A percentile compares a stretch with the other conserved stretches of the same genome.
Conservation (phyloP, 2,329 filamentous ascomycete species). For the Raffaelea deltoideospora region DNA sequence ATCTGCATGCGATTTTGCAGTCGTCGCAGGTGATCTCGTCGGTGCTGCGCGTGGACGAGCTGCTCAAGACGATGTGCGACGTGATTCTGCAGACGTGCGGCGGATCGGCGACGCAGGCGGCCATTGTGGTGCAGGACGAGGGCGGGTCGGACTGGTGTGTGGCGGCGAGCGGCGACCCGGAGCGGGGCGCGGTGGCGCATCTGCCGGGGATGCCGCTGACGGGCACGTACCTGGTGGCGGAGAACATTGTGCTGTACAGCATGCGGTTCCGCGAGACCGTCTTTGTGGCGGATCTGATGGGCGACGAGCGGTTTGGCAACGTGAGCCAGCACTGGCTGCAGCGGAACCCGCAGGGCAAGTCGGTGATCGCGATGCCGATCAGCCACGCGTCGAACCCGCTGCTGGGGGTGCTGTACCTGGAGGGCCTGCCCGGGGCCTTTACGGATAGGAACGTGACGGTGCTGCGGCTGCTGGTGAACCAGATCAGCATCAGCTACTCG, state of each 20-base stretch:
- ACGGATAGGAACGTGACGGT: slow-evolving; percentile 58
- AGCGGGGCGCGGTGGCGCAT: slow-evolving; percentile 51
- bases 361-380: slow-evolving; percentile 69
- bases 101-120: slow-evolving; percentile 52
- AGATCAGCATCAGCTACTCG: slow-evolving; percentile 59
- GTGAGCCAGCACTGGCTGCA: slow-evolving; percentile 54
- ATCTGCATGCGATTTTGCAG: slow-evolving; percentile 62
- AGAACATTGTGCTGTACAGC: slow-evolving; percentile 63
- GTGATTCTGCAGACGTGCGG: slow-evolving; percentile 68
- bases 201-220: slow-evolving; percentile 49
- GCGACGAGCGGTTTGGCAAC: slow-evolving; percentile 65
- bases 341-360: slow-evolving; percentile 53
- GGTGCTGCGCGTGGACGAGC: slow-evolving; percentile 57
- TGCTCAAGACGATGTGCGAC: slow-evolving; percentile 68
- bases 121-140: slow-evolving; percentile 58
- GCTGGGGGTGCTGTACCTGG: slow-evolving; percentile 61
- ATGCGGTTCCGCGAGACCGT: slow-evolving; percentile 62
- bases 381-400: slow-evolving; percentile 55
- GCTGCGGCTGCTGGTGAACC: slow-evolving; percentile 58
- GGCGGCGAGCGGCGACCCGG: slow-evolving; percentile 58
- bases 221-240: slow-evolving; percentile 53
- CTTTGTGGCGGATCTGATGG: slow-evolving; percentile 57
- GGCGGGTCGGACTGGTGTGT: slow-evolving; percentile 52
- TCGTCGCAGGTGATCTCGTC: slow-evolving; percentile 70
- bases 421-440: slow-evolving; percentile 60